Conservation (phyloP, 1,139 yeast genomes). For the Yamadazyma buinensis region DNA sequence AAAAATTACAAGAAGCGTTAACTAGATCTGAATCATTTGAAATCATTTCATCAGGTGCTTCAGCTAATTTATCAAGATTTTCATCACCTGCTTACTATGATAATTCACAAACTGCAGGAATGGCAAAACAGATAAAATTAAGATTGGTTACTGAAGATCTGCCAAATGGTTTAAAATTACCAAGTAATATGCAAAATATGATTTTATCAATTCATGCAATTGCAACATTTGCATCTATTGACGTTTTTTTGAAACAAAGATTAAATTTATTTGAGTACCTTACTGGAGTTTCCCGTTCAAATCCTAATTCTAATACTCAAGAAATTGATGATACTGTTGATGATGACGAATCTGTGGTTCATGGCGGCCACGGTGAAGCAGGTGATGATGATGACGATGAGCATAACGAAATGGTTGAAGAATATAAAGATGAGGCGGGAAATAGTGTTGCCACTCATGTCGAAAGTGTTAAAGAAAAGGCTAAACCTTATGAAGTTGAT, state of each 20-base stretch:
- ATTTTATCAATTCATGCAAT: constrained; percentile 81
- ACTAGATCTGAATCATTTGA: constrained; percentile 77
- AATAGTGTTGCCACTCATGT: constrained; percentile 5
- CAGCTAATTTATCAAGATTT: constrained; percentile 6
- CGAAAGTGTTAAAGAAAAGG: constrained; percentile 6
- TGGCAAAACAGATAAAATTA: constrained; percentile 71
- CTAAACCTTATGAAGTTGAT: constrained; percentile 36
- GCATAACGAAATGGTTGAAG: constrained; percentile 10
- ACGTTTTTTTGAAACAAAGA: constrained; percentile 51
- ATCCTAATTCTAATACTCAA: neutral
- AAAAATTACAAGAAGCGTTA: constrained; percentile 71
- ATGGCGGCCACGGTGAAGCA: neutral
- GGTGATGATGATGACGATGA: constrained; percentile 6
- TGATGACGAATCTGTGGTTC: neutral
- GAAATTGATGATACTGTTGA: neutral
- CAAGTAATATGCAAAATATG: constrained; percentile 35
- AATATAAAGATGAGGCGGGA: constrained; percentile 9
- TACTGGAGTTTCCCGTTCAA: constrained; percentile 9
- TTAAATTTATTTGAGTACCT: constrained; percentile 23
- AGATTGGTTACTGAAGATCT: constrained; percentile 37
- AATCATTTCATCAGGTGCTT: constrained; percentile 53
- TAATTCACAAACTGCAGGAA: constrained; percentile 47
- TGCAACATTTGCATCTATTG: constrained; percentile 75
- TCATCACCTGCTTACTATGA: constrained; percentile 12
- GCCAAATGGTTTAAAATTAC: constrained; percentile 18